Evolutionary conservation across 164 flowering plant species (phyloP).

Genomic region (Aristolochia fimbriata): DNA sequence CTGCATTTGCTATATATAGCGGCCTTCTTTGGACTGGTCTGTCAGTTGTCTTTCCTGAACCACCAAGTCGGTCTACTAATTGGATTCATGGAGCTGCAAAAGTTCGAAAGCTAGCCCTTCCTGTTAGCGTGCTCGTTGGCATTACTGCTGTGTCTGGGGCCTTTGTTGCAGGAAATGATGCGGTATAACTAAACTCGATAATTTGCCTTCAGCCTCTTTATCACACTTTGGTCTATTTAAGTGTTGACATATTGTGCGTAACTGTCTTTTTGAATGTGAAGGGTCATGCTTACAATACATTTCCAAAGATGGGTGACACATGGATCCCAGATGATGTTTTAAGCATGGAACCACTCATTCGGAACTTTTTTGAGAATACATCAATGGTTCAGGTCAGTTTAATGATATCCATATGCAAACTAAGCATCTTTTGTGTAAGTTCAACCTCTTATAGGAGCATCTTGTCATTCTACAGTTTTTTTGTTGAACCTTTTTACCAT

Average conservation of each 20-base stretch:
- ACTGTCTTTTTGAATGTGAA: constrained; percentile 8
- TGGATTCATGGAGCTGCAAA: constrained; percentile 93
- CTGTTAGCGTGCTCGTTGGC: constrained; percentile 72
- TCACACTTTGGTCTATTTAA: not conserved
- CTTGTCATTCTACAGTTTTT: not conserved
- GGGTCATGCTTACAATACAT: constrained; percentile 93
- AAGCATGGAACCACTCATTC: constrained; percentile 67
- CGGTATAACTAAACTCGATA: constrained; percentile 33
- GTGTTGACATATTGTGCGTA: not conserved
- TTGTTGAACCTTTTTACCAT: not conserved
- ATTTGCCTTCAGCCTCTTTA: too few relatives aligned
- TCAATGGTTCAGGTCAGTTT: constrained; percentile 68
- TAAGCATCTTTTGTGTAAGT: not conserved
- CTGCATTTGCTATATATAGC: constrained; percentile 82
- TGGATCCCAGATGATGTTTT: constrained; percentile 88
- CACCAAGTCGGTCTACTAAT: constrained; percentile 67
- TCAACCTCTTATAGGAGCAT: not conserved
- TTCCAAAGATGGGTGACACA: constrained; percentile 95
- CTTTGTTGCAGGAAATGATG: constrained; percentile 99
- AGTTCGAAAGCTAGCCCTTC: constrained; percentile 67
- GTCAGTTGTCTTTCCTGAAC: constrained; percentile 97
- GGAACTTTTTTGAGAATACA: constrained; percentile 93
- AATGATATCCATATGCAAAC: too few relatives aligned
- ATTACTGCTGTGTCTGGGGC: constrained; percentile 91
- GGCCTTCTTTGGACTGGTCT: constrained; percentile 93